Conservation (phyloP, 306 rosid species). For the Lagenaria siceraria region DNA sequence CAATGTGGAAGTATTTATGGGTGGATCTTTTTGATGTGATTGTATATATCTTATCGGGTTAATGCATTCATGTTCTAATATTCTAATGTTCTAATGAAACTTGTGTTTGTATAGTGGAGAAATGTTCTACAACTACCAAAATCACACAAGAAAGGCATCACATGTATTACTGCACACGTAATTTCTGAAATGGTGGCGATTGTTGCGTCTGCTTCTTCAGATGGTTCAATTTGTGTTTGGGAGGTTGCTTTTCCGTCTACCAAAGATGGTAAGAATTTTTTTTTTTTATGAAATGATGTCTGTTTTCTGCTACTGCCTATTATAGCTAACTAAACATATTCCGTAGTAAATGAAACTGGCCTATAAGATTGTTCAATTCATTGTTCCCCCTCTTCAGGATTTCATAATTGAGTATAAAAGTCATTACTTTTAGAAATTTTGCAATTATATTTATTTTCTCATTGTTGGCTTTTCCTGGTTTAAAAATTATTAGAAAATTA, state of each 20-base stretch:
- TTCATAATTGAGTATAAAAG: background rate
- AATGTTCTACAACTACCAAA: conserved; percentile 51
- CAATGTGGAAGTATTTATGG: background rate
- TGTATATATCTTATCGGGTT: background rate
- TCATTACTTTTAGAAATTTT: background rate
- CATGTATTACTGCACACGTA: conserved; percentile 78
- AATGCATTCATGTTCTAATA: conserved; percentile 8
- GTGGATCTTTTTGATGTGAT: background rate
- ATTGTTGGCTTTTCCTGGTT: background rate
- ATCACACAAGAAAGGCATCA: conserved; percentile 86
- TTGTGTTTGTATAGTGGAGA: conserved; percentile 51
- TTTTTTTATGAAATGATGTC: background rate
- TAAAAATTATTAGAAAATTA: background rate
- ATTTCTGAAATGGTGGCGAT: conserved; percentile 59
- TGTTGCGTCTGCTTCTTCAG: conserved; percentile 83
- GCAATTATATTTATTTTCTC: background rate
- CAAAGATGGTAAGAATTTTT: conserved; percentile 45
- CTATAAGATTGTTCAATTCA: background rate
- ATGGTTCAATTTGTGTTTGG: conserved; percentile 55
- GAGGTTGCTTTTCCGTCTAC: conserved; percentile 46
- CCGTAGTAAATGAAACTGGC: background rate
- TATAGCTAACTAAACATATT: background rate
- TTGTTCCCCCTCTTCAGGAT: background rate
- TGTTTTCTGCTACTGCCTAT: background rate
- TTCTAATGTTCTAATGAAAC: background rate